phyloP scores from a whole-genome alignment of 495 filamentous ascomycete genomes.

The Aspergillus avenaceus region DNA sequence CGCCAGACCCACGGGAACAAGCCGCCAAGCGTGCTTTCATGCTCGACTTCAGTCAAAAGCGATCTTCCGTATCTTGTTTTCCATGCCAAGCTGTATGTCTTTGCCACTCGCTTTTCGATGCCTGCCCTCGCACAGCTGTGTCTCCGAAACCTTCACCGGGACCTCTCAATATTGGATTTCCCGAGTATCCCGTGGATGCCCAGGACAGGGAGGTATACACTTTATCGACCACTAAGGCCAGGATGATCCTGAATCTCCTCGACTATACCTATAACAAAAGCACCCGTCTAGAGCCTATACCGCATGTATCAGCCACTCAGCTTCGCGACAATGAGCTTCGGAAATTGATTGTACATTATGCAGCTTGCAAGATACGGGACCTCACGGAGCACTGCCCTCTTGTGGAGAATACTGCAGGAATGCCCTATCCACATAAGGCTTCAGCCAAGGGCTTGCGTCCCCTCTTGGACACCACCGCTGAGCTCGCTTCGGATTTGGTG shows the following conservation, averaged over 20 bases:
- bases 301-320: conserved; percentile 39
- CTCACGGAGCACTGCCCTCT: conserved; percentile 34
- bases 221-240: conserved; percentile 25
- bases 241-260: conserved; percentile 39
- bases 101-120: conserved; percentile 42
- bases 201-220: conserved; percentile 14
- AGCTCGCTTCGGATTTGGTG: conserved; percentile 45
- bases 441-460: conserved; percentile 30
- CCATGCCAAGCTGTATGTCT: conserved; percentile 47
- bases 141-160: conserved; percentile 38
- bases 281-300: conserved; percentile 40
- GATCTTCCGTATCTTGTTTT: conserved; percentile 40
- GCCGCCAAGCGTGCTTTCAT: conserved; percentile 9
- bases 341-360: conserved; percentile 40
- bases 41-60: conserved; percentile 2
- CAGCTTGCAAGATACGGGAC: conserved; percentile 42
- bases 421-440: conserved; percentile 20
- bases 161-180: conserved; percentile 31
- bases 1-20: conserved; percentile 8
- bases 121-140: conserved; percentile 41
- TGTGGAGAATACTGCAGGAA: conserved; percentile 23
- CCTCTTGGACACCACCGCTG: conserved; percentile 37
- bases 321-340: conserved; percentile 44
- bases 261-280: conserved; percentile 42
- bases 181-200: conserved; percentile 12